These are phyloP conservation scores for Lodderomyces parapsilosis DNA, from an alignment of 1,139 yeast species.

Conservation along the genomic window DNA sequence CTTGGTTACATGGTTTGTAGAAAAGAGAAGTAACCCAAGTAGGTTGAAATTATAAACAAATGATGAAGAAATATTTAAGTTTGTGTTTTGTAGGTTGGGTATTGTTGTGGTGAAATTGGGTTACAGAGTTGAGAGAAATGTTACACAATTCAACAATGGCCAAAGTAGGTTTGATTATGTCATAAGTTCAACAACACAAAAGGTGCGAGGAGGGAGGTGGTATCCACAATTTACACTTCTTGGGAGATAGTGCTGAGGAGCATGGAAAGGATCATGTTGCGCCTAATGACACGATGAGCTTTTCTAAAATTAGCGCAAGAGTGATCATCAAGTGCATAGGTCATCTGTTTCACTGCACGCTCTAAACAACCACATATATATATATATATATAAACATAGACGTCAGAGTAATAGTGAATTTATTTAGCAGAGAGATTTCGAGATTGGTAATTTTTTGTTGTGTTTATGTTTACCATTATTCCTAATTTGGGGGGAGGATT, in stretches of 20 bases:
- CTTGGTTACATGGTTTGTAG: neutral
- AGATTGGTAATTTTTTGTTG: neutral
- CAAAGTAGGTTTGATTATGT: neutral
- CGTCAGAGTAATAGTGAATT: too few relatives aligned
- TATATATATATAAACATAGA: neutral
- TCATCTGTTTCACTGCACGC: neutral
- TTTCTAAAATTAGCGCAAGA: neutral
- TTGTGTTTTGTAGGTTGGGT: neutral
- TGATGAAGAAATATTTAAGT: neutral
- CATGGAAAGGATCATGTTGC: too few relatives aligned
- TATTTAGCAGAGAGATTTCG: too few relatives aligned
- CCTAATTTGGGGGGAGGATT: neutral
- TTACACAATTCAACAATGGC: neutral
- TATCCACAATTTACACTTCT: too few relatives aligned
- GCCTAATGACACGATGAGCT: neutral
- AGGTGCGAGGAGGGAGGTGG: neutral
- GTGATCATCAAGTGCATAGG: neutral
- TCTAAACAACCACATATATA: neutral
- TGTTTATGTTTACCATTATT: conserved; percentile 1
- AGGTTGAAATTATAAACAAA: conserved; percentile 1
- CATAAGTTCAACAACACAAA: neutral
- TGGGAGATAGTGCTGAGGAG: too few relatives aligned
- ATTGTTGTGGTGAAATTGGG: neutral
- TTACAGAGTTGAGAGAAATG: neutral
- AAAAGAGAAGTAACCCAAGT: neutral